Conservation (phyloP, 352 stramenopile genomes). For the Nothophytophthora sp. region DNA sequence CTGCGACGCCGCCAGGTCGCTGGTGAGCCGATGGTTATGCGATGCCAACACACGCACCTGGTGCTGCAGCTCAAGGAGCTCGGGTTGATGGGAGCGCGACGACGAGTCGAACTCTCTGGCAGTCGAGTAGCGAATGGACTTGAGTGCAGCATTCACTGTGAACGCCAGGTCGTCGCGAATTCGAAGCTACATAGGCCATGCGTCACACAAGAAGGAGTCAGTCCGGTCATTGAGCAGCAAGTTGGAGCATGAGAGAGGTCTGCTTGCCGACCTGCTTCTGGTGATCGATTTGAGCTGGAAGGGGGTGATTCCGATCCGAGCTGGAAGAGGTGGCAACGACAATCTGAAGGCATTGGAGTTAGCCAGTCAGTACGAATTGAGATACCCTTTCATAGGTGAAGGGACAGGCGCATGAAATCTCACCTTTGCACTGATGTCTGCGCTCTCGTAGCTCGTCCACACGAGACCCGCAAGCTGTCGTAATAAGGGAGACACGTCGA, state of each 20-base stretch:
- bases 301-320: conserved; percentile 49
- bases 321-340: conserved; percentile 57
- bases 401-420: no score
- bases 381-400: no score
- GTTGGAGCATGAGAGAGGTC: no score
- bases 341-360: conserved; percentile 28
- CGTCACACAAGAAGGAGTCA: neutral
- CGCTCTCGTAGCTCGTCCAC: conserved; percentile 61
- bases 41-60: conserved; percentile 62
- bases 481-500: no score
- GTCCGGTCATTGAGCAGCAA: no score
- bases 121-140: conserved; percentile 60
- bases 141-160: conserved; percentile 78
- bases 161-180: conserved; percentile 76
- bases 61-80: conserved; percentile 51
- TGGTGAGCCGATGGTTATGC: conserved; percentile 62
- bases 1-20: conserved; percentile 49
- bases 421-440: conserved; percentile 67
- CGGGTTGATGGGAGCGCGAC: conserved; percentile 15
- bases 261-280: conserved; percentile 58
- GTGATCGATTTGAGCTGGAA: conserved; percentile 64
- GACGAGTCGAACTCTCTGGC: neutral
- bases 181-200: conserved; percentile 43
- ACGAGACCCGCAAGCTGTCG: conserved; percentile 56
- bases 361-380: no score